A percentile compares a stretch with the other conserved stretches of the same genome.
phyloP scores from a whole-genome alignment of 2,329 filamentous ascomycete species.

The Cordyceps cateniannulata region DNA sequence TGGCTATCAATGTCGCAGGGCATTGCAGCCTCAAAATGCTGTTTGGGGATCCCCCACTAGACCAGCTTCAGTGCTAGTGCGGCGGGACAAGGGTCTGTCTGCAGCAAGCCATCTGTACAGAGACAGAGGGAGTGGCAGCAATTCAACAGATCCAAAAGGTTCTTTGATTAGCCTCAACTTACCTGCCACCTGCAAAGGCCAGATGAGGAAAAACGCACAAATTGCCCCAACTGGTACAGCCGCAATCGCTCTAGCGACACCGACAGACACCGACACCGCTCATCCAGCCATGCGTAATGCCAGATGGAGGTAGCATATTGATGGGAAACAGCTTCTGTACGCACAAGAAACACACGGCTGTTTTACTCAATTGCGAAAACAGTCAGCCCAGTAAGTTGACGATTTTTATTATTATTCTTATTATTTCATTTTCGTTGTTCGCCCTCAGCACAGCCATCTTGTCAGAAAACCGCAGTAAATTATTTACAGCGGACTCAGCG shows the following conservation, averaged over 20 bases:
- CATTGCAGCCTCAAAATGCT: background rate
- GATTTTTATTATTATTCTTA: background rate
- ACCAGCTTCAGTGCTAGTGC: background rate
- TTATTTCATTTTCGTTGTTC: background rate
- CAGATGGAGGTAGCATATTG: background rate
- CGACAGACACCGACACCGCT: constrained; percentile 8
- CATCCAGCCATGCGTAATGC: background rate
- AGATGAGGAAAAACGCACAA: background rate
- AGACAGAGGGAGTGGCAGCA: background rate
- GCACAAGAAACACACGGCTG: background rate
- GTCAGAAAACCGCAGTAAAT: background rate
- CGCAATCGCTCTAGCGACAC: constrained; percentile 1
- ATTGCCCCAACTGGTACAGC: constrained; percentile 11
- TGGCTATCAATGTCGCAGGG: too few species aligned
- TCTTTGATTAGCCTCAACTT: constrained; percentile 9
- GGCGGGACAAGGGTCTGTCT: background rate
- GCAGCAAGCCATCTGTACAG: background rate
- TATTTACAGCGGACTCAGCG: background rate
- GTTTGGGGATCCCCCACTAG: background rate
- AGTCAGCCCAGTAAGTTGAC: background rate
- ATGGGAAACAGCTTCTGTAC: background rate
- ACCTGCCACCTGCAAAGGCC: background rate
- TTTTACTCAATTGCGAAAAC: background rate
- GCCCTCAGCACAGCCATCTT: background rate
- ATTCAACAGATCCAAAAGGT: constrained; percentile 11